phyloP scores from a whole-genome alignment of 164 flowering plant species.

The grape (Vitis vinifera) region DNA sequence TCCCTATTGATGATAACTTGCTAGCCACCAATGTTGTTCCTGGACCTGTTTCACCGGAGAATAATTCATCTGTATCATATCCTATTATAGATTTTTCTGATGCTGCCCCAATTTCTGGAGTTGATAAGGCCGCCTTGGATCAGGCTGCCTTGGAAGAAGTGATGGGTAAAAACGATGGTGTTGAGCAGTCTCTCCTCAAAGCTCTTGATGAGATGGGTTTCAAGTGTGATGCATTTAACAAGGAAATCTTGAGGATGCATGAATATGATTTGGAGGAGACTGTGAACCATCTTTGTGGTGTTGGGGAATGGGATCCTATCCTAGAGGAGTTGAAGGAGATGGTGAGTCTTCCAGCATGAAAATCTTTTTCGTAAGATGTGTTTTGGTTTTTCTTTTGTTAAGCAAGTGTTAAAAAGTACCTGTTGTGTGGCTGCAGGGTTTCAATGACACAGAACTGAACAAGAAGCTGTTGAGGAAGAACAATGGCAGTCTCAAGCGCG shows the following conservation, averaged over 20 bases:
- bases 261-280: constrained; percentile 66
- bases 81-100: constrained; percentile 39
- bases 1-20: constrained; percentile 35
- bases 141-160: constrained; percentile 6
- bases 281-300: constrained; percentile 71
- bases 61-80: constrained; percentile 31
- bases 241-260: constrained; percentile 61
- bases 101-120: neutral
- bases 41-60: constrained; percentile 16
- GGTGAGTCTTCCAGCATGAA: constrained; percentile 39
- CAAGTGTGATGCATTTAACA: constrained; percentile 70
- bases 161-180: constrained; percentile 5
- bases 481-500: constrained; percentile 85
- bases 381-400: neutral
- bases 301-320: constrained; percentile 82
- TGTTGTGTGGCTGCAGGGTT: constrained; percentile 60
- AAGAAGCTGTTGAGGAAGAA: constrained; percentile 77
- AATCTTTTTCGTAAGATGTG: neutral
- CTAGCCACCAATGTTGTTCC: constrained; percentile 28
- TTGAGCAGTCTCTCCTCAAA: constrained; percentile 63
- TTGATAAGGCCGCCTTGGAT: constrained; percentile 5
- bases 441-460: constrained; percentile 61
- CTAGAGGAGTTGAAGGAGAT: constrained; percentile 83
- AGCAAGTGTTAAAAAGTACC: neutral
- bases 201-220: constrained; percentile 89